Conservation (phyloP, 148 eudicot genomes). For the Fallopia convolvulus region DNA sequence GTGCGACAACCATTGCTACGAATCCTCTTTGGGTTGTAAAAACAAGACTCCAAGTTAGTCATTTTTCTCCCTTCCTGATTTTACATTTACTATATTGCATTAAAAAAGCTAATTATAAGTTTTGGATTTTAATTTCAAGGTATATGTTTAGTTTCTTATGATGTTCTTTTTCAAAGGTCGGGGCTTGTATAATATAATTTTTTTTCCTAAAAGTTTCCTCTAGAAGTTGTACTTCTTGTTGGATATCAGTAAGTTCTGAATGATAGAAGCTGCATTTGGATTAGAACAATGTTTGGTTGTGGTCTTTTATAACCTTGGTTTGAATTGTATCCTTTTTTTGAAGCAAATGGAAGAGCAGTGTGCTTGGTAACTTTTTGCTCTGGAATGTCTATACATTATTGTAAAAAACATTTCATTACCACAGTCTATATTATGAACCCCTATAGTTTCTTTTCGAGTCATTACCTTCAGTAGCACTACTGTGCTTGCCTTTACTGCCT, state of each 20-base stretch:
- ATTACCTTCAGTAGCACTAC: neutral
- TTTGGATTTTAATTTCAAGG: neutral
- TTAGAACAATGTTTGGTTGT: neutral
- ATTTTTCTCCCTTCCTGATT: neutral
- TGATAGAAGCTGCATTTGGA: neutral
- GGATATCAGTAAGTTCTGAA: neutral
- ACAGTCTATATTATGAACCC: neutral
- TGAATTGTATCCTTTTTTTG: neutral
- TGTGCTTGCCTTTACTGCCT: neutral
- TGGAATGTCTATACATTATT: neutral
- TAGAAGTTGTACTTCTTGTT: neutral
- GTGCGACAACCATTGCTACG: slow-evolving; percentile 74
- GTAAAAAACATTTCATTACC: neutral
- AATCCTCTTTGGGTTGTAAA: slow-evolving; percentile 99
- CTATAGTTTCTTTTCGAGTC: neutral
- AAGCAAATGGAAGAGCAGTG: neutral
- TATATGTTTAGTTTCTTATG: neutral
- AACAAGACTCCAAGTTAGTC: slow-evolving; percentile 82
- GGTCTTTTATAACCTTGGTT: neutral
- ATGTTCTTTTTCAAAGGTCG: neutral
- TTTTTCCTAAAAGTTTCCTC: neutral
- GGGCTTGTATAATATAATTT: neutral
- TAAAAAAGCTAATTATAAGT: neutral
- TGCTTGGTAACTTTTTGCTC: neutral
- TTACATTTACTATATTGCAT: neutral